Base-by-base conservation (phyloP, 2,329 filamentous ascomycete genomes). In the Trichoderma oligosporum region DNA sequence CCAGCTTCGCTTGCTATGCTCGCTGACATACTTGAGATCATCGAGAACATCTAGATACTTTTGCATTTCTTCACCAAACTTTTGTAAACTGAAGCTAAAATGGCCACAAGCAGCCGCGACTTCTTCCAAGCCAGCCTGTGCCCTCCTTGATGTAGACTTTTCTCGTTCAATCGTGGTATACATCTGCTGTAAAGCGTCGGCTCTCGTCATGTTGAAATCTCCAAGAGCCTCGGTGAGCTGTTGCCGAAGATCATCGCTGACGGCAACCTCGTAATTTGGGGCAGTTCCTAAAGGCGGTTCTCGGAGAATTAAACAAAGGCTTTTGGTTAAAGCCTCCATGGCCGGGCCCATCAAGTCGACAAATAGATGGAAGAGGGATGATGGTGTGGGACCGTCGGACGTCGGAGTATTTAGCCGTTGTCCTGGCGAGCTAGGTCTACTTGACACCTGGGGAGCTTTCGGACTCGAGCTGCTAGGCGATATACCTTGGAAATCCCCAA, bases 71-170 rank as follows among this genome's bases (percentile, higher is more conserved):
- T 94, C 88, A 0, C 89, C 91, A 70, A 96, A 91, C 64, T 91
- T 88, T 61, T 93, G 82, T 16, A 97, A 76, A 25, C 88, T 93
- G 68, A 91, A 95, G 70, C 88, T 91, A 68, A 96, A 97, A 71
- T 96, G 90, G 0, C 91, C 91, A 67, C 92, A 97, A 57, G 90
- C 93, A 8, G 92, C 91, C 31, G 91, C 90, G 9, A 96, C 90
- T 71, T 96, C 92, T 70, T 97, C 92, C 58, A 94, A 88, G 69
- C 96, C 91, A 1, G 91, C 91, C 67, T 93, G 85, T 11, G 90
- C 79, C 59, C 86, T 86, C 38, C 88, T 78, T 0, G 84, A 83
- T 42, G 81, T 79, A 4, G 82, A 77, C 54, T 82, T 82, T 18
- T 81, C 81, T 39, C 87, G 78, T 61, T 89, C 84, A 61, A 89